Conservation (phyloP, 148 eudicot genomes). For the Suaeda aralocaspica region DNA sequence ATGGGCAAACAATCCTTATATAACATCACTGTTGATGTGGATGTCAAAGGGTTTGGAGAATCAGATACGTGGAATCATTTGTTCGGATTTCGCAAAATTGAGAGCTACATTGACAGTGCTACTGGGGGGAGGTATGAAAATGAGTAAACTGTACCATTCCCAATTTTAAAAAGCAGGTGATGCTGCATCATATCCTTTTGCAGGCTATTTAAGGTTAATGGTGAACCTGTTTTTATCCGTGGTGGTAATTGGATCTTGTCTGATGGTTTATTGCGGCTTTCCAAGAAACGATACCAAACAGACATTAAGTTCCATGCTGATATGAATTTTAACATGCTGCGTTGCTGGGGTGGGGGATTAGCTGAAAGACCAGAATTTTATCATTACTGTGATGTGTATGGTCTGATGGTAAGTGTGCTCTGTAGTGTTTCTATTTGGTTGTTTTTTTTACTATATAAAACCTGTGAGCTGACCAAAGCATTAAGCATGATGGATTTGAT, state of each 20-base stretch:
- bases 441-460: background rate
- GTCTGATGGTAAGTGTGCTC: constrained; percentile 60
- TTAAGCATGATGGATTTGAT: background rate
- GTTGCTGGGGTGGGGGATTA: constrained; percentile 98
- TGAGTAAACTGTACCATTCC: constrained; percentile 9
- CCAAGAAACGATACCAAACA: constrained; percentile 78
- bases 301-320: constrained; percentile 97
- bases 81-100: constrained; percentile 94
- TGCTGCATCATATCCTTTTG: constrained; percentile 2
- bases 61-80: constrained; percentile 75
- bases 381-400: constrained; percentile 85
- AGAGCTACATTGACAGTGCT: constrained; percentile 60
- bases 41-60: constrained; percentile 79
- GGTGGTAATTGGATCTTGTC: constrained; percentile 99
- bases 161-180: background rate
- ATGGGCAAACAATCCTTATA: constrained; percentile 96
- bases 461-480: background rate
- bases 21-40: constrained; percentile 59
- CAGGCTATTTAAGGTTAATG: constrained; percentile 96
- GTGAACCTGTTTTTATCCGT: constrained; percentile 87
- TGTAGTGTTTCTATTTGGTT: background rate
- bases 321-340: constrained; percentile 98
- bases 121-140: constrained; percentile 90
- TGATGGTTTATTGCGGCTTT: constrained; percentile 90
- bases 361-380: constrained; percentile 98